Evolutionary conservation across 495 filamentous ascomycete genomes (phyloP).

Genomic region (Lophiotrema nucula): DNA sequence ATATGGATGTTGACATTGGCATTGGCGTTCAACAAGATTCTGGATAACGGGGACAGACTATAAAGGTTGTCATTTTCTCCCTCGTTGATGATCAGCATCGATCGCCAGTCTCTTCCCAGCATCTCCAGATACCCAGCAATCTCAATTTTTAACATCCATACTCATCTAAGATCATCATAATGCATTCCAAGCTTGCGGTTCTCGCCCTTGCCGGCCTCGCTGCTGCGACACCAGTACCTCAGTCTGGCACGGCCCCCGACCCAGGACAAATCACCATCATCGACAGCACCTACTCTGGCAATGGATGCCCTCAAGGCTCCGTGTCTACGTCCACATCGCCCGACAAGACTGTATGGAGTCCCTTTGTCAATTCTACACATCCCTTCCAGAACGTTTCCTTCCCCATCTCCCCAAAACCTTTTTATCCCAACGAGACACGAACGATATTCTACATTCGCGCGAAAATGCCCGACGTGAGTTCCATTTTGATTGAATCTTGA

Average conservation of each 20-base stretch:
- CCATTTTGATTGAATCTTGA: too few relatives aligned
- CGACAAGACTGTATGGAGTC: conserved; percentile 22
- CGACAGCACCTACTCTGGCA: conserved; percentile 56
- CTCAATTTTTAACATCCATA: neutral
- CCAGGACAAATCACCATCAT: conserved; percentile 46
- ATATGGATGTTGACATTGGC: neutral
- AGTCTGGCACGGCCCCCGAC: conserved; percentile 41
- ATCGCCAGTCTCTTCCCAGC: conserved; percentile 9
- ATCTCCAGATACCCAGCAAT: conserved; percentile 5
- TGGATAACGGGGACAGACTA: conserved; percentile 3
- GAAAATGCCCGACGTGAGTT: too few relatives aligned
- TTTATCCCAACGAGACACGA: too few relatives aligned
- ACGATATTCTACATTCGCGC: too few relatives aligned
- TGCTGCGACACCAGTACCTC: conserved; percentile 44
- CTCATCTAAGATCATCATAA: too few relatives aligned
- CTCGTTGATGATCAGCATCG: conserved; percentile 23
- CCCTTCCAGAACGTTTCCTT: neutral
- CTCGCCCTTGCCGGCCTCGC: conserved; percentile 50
- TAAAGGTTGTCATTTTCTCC: conserved; percentile 8
- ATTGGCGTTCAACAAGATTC: neutral
- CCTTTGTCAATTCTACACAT: neutral
- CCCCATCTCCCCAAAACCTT: too few relatives aligned
- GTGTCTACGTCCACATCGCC: conserved; percentile 26
- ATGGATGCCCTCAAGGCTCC: conserved; percentile 29
- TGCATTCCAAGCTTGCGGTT: conserved; percentile 47